Base-by-base conservation (phyloP, 202 grass and related monocot species). In the Dendrocalamus latiflorus region DNA sequence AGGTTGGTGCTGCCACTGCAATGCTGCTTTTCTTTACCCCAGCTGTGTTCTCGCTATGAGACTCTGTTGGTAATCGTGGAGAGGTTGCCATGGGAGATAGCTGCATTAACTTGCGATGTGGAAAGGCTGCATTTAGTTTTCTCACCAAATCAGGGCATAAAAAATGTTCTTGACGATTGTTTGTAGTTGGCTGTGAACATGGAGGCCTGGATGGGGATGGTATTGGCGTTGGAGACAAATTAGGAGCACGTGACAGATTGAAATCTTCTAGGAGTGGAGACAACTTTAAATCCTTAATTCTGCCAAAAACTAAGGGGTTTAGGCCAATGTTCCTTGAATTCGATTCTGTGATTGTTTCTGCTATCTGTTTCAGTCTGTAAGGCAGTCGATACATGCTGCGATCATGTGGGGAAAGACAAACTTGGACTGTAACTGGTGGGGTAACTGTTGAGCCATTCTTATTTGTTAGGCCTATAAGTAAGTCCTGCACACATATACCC, bases 381-480 rank as follows among this genome's bases (percentile, higher is more conserved):
- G 42, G 54, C 33, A 59, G 48, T 73, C 81, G 65, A 81, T 34
- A 68, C 57, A 75, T 54, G 33, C 25, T 74, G 14, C 6, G 21
- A 20, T 88, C 70, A 81, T 81, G 45, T 30, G 70, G 38, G 36
- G 84, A 74, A 75, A 94, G 55, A 49, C 22, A 92, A 83, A 82
- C 83, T 64, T 92, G 75, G 10, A 88, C 82, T 70, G 39, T 85
- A 84, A 90, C 66, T 65, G 84, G 92, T 55, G 85, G 8, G 60
- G 66, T 67, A 26, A 94, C 73, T 0, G 92, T 94, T n/a, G 89
- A 94, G 24, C 92, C 92, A 81, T 94, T 90, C 20, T 20, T 47
- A 78, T 92, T 94, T 82, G 85, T 94, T 61, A 88, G 42, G 76
- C 75, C 43, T 39, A 90, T 72, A 69, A 74, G 55, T 41, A 92